Conservation (phyloP, 768 basidiomycete species). For the Boletellus emodensis region DNA sequence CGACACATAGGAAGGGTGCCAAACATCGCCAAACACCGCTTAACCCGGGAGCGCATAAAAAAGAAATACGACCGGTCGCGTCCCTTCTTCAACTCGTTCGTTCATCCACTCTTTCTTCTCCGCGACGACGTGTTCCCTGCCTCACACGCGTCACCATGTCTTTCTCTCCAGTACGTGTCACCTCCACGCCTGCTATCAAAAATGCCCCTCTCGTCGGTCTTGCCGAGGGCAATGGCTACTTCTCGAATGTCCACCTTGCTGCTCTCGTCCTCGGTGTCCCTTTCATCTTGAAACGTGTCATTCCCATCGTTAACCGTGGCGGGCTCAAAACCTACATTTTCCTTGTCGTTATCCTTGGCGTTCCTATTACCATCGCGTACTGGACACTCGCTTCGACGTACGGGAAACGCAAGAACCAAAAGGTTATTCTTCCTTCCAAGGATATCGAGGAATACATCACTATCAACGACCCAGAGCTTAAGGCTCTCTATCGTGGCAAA, state of each 20-base stretch:
- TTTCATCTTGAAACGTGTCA: constrained; percentile 74
- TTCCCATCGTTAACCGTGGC: constrained; percentile 78
- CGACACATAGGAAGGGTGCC: background rate
- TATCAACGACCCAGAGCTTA: constrained; percentile 81
- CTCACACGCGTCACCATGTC: constrained; percentile 32
- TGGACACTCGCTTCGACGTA: constrained; percentile 86
- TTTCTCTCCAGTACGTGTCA: constrained; percentile 50
- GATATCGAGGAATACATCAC: constrained; percentile 88
- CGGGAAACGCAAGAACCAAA: constrained; percentile 78
- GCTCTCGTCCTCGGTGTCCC: constrained; percentile 75
- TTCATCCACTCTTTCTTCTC: constrained; percentile 16
- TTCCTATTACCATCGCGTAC: constrained; percentile 80
- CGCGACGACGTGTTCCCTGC: constrained; percentile 4
- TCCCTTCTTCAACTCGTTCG: constrained; percentile 8
- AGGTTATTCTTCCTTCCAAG: constrained; percentile 79
- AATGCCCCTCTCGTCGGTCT: constrained; percentile 81
- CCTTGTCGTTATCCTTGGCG: constrained; percentile 65
- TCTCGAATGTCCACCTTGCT: constrained; percentile 79
- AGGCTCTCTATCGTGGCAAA: constrained; percentile 72
- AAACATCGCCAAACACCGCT: constrained; percentile 21
- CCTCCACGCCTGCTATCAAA: constrained; percentile 73
- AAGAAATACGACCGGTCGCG: background rate
- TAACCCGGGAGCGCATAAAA: constrained; percentile 15
- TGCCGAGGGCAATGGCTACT: constrained; percentile 81
- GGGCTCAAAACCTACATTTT: constrained; percentile 86